Conservation (phyloP, 345 rosid genomes). For the Syzygium oleosum region DNA sequence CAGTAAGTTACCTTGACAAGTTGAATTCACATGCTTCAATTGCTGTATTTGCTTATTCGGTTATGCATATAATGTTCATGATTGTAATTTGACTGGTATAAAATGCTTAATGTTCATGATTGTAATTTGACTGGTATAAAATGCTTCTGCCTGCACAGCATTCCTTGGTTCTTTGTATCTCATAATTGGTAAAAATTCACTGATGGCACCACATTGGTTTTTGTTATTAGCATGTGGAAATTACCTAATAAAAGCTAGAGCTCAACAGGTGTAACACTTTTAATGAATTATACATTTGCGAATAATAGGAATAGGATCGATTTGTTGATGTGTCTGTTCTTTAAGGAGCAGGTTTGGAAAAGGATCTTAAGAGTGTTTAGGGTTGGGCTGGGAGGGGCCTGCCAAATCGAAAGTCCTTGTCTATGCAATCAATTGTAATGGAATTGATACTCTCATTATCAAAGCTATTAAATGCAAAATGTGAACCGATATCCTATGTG, state of each 20-base stretch:
- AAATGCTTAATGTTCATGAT: background rate
- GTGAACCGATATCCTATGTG: background rate
- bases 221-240: background rate
- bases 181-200: background rate
- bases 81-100: background rate
- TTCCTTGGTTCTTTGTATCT: background rate
- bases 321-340: background rate
- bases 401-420: background rate
- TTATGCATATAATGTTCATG: background rate
- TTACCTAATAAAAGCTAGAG: background rate
- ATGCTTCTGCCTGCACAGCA: background rate
- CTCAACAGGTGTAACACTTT: background rate
- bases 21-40: background rate
- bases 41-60: background rate
- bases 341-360: background rate
- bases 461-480: background rate
- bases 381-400: background rate
- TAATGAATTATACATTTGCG: background rate
- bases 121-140: background rate
- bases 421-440: background rate
- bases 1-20: slow-evolving; percentile 36
- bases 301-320: background rate
- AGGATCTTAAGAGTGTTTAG: background rate
- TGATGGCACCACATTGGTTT: background rate
- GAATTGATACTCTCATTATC: background rate